Percentiles rank a stretch among this genome's conserved stretches.
These are phyloP conservation scores for Aciculoconidium aculeatum DNA, from an alignment of 805 yeast species.

Conservation along the genomic window DNA sequence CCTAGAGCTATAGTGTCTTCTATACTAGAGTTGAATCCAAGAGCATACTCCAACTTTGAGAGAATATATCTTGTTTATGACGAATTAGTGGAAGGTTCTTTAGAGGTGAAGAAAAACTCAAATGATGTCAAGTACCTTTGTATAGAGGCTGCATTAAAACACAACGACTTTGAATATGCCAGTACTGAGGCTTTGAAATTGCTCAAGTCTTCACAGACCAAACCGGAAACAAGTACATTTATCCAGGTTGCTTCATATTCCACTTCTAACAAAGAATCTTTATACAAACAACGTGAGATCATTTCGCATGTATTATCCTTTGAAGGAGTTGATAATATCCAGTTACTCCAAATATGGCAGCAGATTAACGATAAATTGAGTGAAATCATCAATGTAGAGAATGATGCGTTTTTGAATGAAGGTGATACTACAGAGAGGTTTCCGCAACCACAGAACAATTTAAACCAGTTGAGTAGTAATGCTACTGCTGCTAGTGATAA, in stretches of 20 bases:
- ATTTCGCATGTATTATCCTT: constrained; percentile 37
- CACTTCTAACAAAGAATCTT: constrained; percentile 14
- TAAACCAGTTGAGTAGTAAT: constrained; percentile 10
- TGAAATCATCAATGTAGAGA: constrained; percentile 3
- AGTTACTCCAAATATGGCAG: constrained; percentile 12
- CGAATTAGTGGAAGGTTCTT: no score
- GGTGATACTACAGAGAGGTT: constrained; percentile 13
- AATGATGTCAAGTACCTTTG: constrained; percentile 41
- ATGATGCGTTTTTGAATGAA: constrained; percentile 9
- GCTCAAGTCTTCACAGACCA: constrained; percentile 19
- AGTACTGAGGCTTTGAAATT: constrained; percentile 35
- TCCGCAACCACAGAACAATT: constrained; percentile 4
- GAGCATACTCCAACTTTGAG: constrained; percentile 41
- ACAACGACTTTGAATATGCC: constrained; percentile 58
- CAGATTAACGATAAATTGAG: constrained; percentile 4
- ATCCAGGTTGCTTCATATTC: constrained; percentile 42
- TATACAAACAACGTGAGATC: constrained; percentile 49
- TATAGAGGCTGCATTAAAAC: constrained; percentile 61
- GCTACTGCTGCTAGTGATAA: constrained; percentile 39
- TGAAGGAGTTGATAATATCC: constrained; percentile 28
- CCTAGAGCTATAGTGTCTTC: no score
- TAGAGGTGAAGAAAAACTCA: no score
- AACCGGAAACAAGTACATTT: constrained; percentile 24
- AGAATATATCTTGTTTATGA: no score
- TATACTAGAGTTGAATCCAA: constrained; percentile 49